Conservation (phyloP, 441 rosid genomes). For the Lepidium campestre region DNA sequence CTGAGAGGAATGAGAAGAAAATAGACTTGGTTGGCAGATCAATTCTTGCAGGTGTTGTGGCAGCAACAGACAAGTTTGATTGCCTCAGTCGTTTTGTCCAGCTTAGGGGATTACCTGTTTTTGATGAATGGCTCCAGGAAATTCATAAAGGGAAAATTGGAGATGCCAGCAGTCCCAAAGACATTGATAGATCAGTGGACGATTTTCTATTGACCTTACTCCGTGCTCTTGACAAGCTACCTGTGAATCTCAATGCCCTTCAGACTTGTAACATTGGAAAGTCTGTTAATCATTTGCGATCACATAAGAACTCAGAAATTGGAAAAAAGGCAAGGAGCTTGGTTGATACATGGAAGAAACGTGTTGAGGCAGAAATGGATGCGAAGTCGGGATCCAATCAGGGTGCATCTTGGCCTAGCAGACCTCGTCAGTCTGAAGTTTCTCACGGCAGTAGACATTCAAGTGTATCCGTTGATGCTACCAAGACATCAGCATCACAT, state of each 20-base stretch:
- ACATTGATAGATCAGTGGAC: slow-evolving; percentile 11
- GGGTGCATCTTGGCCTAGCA: slow-evolving; percentile 58
- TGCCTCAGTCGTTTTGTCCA: slow-evolving; percentile 82
- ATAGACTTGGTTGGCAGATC: slow-evolving; percentile 63
- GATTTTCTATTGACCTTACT: slow-evolving; percentile 38
- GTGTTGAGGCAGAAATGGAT: slow-evolving; percentile 97
- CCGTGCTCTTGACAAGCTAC: slow-evolving; percentile 80
- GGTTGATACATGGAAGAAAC: slow-evolving; percentile 97
- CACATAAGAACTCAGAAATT: slow-evolving; percentile 76
- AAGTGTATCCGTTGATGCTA: slow-evolving; percentile 58
- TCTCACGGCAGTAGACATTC: slow-evolving; percentile 53
- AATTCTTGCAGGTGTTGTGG: slow-evolving; percentile 76
- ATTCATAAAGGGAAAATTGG: slow-evolving; percentile 86
- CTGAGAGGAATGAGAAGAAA: slow-evolving; percentile 65
- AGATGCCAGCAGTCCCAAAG: slow-evolving; percentile 42
- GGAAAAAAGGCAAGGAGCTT: slow-evolving; percentile 90
- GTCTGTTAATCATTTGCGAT: slow-evolving; percentile 88
- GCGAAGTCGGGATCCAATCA: slow-evolving; percentile 64
- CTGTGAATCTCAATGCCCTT: slow-evolving; percentile 85
- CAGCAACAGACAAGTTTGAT: slow-evolving; percentile 77
- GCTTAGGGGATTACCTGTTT: slow-evolving; percentile 76
- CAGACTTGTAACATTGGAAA: slow-evolving; percentile 91
- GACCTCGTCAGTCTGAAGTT: slow-evolving; percentile 38
- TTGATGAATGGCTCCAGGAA: slow-evolving; percentile 99
- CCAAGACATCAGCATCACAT: slow-evolving; percentile 55